Conservation (phyloP, 306 rosid species). For the Gastrolobium bilobum region DNA sequence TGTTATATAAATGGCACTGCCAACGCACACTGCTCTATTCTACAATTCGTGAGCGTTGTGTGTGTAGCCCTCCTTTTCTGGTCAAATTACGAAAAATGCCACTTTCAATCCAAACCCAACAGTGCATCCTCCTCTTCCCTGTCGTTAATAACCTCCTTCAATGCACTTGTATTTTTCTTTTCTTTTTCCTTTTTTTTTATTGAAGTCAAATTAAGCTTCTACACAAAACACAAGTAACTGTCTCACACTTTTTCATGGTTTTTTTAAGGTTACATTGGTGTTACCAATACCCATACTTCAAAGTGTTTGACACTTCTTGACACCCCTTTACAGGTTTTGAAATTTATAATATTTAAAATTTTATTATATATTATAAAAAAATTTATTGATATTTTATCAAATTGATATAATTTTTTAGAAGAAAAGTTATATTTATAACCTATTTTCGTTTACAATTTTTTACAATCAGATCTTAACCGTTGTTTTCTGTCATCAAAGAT, state of each 20-base stretch:
- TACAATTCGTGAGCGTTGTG: background rate
- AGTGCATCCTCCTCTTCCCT: background rate
- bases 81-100: constrained; percentile 57
- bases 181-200: background rate
- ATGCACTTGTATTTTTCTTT: background rate
- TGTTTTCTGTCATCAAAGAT: too few species aligned
- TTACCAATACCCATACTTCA: too few species aligned
- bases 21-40: background rate
- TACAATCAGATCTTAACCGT: too few species aligned
- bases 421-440: too few species aligned
- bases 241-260: background rate
- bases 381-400: too few species aligned
- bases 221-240: constrained; percentile 20
- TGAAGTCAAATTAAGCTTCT: background rate
- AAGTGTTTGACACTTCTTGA: too few species aligned
- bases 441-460: too few species aligned
- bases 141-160: background rate
- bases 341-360: too few species aligned
- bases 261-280: too few species aligned
- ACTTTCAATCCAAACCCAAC: background rate
- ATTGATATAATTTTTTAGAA: too few species aligned
- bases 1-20: constrained; percentile 16
- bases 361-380: too few species aligned
- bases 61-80: constrained; percentile 38
- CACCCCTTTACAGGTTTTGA: too few species aligned